Percentiles rank a stretch among this genome's conserved stretches.
phyloP scores from a whole-genome alignment of 257 asterid species.

The Ilex asprella region DNA sequence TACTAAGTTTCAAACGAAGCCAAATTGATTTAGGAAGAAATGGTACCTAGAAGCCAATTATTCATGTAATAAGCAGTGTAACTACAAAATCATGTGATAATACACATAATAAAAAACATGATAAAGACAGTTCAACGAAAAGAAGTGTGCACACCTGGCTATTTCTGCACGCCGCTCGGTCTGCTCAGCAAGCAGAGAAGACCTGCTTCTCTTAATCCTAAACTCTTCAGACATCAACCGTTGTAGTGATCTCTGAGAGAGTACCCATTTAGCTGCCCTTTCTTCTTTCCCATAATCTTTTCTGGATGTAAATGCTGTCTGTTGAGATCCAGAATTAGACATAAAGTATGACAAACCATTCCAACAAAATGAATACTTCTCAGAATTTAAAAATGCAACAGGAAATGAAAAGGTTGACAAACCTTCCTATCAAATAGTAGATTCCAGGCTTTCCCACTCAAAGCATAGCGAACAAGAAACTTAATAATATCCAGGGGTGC shows the following conservation, averaged over 20 bases:
- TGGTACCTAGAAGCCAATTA: too few relatives aligned
- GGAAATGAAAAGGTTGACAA: background rate
- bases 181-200: conserved; percentile 21
- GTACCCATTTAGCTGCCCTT: conserved; percentile 20
- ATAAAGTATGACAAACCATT: background rate
- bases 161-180: conserved; percentile 20
- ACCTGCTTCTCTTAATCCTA: conserved; percentile 7
- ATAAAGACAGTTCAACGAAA: background rate
- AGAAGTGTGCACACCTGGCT: conserved; percentile 16
- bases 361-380: background rate
- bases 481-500: conserved; percentile 26
- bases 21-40: too few relatives aligned
- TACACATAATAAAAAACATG: background rate
- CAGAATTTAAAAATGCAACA: background rate
- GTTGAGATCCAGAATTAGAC: conserved; percentile 1
- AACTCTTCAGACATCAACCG: conserved; percentile 14
- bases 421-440: conserved; percentile 28
- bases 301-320: conserved; percentile 22
- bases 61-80: too few relatives aligned
- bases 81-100: too few relatives aligned
- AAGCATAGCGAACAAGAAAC: conserved; percentile 15
- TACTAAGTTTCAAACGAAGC: too few relatives aligned
- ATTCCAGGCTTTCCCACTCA: conserved; percentile 31
- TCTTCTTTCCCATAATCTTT: conserved; percentile 22
- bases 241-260: conserved; percentile 16